Evolutionary conservation across 192 early-diverging fungal species (phyloP).

Genomic region (Endogone sp.): DNA sequence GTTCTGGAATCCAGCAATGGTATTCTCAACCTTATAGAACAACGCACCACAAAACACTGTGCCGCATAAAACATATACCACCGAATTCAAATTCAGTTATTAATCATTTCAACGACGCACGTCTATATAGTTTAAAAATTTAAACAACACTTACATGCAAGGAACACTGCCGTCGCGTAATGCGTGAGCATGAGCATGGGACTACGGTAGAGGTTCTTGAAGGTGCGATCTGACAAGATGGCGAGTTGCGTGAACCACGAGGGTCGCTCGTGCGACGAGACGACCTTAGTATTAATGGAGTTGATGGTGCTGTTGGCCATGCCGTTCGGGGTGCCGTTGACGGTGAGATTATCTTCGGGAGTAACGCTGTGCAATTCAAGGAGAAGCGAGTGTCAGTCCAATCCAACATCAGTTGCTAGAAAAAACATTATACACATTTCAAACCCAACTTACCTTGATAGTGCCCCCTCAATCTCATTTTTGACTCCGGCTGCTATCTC

Average conservation of each 20-base stretch:
- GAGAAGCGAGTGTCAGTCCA: conserved; percentile 1
- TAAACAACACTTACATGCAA: conserved; percentile 42
- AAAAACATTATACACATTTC: neutral
- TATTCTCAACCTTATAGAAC: conserved; percentile 61
- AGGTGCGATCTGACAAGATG: conserved; percentile 69
- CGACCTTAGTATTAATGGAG: conserved; percentile 11
- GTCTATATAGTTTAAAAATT: no score
- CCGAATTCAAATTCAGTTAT: conserved; percentile 5
- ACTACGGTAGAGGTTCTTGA: conserved; percentile 81
- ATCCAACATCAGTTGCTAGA: neutral
- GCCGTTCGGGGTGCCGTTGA: conserved; percentile 9
- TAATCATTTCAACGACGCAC: no score
- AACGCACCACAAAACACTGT: conserved; percentile 51
- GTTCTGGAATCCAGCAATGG: conserved; percentile 57
- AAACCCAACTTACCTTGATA: conserved; percentile 14
- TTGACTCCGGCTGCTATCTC: conserved; percentile 22
- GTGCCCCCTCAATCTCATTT: conserved; percentile 27
- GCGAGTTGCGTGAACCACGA: conserved; percentile 63
- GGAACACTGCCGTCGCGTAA: conserved; percentile 60
- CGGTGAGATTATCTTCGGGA: neutral
- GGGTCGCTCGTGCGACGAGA: conserved; percentile 47
- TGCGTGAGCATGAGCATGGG: conserved; percentile 75
- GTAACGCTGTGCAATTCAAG: conserved; percentile 2
- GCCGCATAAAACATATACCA: conserved; percentile 24
- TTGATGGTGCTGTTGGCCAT: neutral